Percentiles rank a stretch among this genome's conserved stretches.
Conservation (phyloP, 1,284 basidiomycete genomes). For the Apiotrichum domesticum region DNA sequence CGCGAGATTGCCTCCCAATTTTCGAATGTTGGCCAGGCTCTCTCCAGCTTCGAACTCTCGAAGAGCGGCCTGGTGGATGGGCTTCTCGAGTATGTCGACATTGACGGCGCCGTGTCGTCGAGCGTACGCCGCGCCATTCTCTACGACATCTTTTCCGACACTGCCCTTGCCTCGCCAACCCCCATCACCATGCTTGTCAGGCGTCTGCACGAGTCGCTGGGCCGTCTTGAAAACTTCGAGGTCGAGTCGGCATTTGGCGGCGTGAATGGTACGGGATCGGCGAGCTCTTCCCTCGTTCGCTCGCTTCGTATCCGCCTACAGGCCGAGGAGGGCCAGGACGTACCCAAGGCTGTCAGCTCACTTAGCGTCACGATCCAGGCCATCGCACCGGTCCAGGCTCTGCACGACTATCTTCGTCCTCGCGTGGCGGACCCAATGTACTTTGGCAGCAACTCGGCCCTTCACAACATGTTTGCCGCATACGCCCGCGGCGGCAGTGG, state of each 20-base stretch:
- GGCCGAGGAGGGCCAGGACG: constrained; percentile 76
- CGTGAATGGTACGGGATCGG: constrained; percentile 10
- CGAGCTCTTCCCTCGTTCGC: constrained; percentile 19
- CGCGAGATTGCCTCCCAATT: constrained; percentile 72
- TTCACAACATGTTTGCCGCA: constrained; percentile 86
- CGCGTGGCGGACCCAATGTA: constrained; percentile 65
- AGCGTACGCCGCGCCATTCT: constrained; percentile 63
- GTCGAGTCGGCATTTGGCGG: constrained; percentile 66
- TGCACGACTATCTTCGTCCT: constrained; percentile 89
- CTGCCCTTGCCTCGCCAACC: constrained; percentile 51
- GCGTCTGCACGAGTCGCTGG: constrained; percentile 87
- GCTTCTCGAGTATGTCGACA: constrained; percentile 73
- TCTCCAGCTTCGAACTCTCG: constrained; percentile 92
- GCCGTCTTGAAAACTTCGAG: constrained; percentile 88
- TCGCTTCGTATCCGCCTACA: constrained; percentile 72
- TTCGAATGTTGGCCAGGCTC: constrained; percentile 59
- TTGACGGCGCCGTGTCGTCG: constrained; percentile 50
- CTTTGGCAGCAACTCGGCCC: constrained; percentile 50
- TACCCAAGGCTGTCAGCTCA: constrained; percentile 75
- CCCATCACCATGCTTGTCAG: constrained; percentile 80
- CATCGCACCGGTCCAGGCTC: constrained; percentile 89
- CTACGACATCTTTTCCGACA: constrained; percentile 64
- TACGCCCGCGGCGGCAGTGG: constrained; percentile 51
- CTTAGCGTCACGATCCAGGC: constrained; percentile 94
- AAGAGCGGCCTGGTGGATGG: constrained; percentile 89